A percentile compares a stretch with the other conserved stretches of the same genome.
These are phyloP conservation scores for Diospyros lotus DNA, from an alignment of 148 eudicot species.

Conservation along the genomic window DNA sequence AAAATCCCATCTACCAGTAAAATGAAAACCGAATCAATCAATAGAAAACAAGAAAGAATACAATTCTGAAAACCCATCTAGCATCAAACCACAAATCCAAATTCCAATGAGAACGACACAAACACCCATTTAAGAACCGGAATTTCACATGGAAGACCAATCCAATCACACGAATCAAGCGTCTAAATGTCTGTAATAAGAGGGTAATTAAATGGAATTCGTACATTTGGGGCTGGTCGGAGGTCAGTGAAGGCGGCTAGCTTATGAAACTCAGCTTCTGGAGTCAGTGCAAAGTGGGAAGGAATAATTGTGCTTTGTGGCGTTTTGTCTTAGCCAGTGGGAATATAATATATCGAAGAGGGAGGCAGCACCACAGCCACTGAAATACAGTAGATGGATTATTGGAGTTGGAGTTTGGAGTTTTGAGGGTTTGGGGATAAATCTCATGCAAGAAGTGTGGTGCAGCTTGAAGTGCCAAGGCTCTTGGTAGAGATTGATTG, in stretches of 20 bases:
- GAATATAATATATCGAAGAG: not conserved
- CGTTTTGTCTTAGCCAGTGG: not conserved
- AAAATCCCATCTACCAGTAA: not conserved
- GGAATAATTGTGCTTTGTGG: not conserved
- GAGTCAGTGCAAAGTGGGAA: not conserved
- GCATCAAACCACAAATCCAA: not conserved
- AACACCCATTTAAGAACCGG: not conserved
- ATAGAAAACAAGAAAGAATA: not conserved
- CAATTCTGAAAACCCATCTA: slow-evolving; percentile 1
- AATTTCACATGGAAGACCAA: not conserved
- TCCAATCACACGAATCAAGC: not conserved
- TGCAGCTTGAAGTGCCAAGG: slow-evolving; percentile 24
- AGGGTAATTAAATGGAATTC: not conserved
- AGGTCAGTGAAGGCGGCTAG: not conserved
- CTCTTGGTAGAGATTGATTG: too few relatives aligned
- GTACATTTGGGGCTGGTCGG: not conserved
- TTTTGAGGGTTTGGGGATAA: slow-evolving; percentile 22
- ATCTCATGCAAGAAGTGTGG: slow-evolving; percentile 35
- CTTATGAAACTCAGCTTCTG: not conserved
- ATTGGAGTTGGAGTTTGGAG: not conserved
- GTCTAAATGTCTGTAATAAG: not conserved
- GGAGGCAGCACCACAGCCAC: slow-evolving; percentile 31
- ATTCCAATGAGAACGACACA: not conserved
- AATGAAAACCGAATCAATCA: not conserved
- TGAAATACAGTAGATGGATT: slow-evolving; percentile 21